Evolutionary conservation across 306 rosid species (phyloP).

Genomic region (Medicago arabica): DNA sequence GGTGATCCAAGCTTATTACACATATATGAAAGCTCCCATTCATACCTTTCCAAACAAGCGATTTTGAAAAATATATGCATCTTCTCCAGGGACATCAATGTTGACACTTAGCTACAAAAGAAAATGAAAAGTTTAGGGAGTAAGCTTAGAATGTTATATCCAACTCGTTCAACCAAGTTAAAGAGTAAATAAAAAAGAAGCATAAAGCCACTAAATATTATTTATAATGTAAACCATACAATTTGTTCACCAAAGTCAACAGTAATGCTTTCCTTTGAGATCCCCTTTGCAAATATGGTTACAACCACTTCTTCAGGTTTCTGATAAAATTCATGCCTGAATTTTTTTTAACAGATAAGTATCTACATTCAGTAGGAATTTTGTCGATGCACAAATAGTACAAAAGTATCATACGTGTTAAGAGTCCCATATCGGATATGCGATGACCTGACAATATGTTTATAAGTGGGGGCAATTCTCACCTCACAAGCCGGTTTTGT

Average conservation of each 20-base stretch:
- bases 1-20: not conserved
- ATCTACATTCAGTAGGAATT: not conserved
- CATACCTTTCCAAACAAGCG: constrained; percentile 91
- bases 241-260: constrained; percentile 89
- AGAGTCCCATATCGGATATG: too few species aligned
- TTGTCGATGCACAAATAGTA: too few species aligned
- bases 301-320: constrained; percentile 74
- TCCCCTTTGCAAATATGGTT: constrained; percentile 81
- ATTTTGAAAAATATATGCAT: constrained; percentile 65
- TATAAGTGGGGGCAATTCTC: too few species aligned
- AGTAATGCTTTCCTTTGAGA: constrained; percentile 58
- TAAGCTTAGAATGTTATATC: constrained; percentile 27
- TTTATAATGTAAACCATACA: constrained; percentile 55
- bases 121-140: not conserved
- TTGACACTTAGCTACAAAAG: constrained; percentile 71
- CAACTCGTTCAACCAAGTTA: constrained; percentile 9
- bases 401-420: constrained; percentile 1
- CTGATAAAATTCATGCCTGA: constrained; percentile 89
- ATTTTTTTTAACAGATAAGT: constrained; percentile 18
- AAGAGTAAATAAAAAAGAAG: constrained; percentile 8
- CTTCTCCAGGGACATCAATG: constrained; percentile 71
- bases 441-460: too few species aligned
- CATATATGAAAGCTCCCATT: not conserved
- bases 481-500: too few species aligned
- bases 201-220: constrained; percentile 13